Percentiles rank a stretch among this genome's conserved stretches.
Conservation (phyloP, 2,329 filamentous ascomycete species). For the Calonectria montana region DNA sequence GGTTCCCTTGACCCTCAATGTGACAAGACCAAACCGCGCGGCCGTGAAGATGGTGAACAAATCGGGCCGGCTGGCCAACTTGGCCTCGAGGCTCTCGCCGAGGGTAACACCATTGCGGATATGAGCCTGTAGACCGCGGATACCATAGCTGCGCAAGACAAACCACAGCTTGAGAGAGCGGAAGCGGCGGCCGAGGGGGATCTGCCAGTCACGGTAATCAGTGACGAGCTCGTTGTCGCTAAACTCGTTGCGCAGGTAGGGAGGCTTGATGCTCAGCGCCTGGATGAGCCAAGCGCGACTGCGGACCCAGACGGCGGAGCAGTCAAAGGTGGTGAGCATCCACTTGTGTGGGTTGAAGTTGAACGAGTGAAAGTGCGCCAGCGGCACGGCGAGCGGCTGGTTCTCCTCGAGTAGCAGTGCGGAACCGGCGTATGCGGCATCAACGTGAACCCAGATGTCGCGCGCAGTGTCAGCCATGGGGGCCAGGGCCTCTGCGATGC, state of each 20-base stretch:
- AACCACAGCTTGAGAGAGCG: constrained; percentile 95
- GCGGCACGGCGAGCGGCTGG: constrained; percentile 72
- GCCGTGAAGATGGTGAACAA: constrained; percentile 81
- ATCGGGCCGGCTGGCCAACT: constrained; percentile 70
- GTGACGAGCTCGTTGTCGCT: constrained; percentile 87
- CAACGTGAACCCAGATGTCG: constrained; percentile 90
- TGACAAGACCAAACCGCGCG: constrained; percentile 82
- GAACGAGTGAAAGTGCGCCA: constrained; percentile 84
- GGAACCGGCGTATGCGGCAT: constrained; percentile 91
- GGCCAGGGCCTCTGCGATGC: constrained; percentile 67
- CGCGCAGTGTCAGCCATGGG: constrained; percentile 46
- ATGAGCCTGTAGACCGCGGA: constrained; percentile 79
- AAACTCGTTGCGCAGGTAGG: constrained; percentile 84
- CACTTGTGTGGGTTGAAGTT: constrained; percentile 98
- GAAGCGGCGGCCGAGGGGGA: constrained; percentile 90
- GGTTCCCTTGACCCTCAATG: constrained; percentile 69
- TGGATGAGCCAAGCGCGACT: constrained; percentile 80
- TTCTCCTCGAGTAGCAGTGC: constrained; percentile 86
- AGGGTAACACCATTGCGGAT: constrained; percentile 76
- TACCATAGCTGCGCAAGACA: constrained; percentile 84
- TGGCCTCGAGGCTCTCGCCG: constrained; percentile 75
- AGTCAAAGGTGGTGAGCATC: constrained; percentile 94
- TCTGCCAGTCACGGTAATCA: constrained; percentile 98
- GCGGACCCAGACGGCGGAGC: constrained; percentile 82
- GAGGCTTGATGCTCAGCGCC: constrained; percentile 81